Evolutionary conservation across 345 rosid genomes (phyloP).

Genomic region (Punica granatum): DNA sequence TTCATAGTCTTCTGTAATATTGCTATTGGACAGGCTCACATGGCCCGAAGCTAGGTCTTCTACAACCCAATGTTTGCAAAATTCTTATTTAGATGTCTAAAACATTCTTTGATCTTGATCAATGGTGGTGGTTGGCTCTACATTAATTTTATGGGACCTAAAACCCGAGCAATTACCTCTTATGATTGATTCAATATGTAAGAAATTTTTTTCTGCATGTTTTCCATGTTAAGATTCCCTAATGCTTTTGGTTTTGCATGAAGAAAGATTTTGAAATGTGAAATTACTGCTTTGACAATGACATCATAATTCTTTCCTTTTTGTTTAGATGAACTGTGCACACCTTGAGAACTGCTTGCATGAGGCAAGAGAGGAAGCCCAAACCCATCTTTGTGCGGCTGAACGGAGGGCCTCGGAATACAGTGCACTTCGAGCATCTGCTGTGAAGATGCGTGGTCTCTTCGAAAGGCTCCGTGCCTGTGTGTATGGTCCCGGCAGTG

Average conservation of each 20-base stretch:
- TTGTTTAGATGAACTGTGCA: conserved; percentile 72
- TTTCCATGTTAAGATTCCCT: neutral
- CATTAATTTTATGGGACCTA: neutral
- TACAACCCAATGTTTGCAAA: neutral
- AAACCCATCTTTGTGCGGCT: conserved; percentile 92
- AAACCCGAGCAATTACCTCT: neutral
- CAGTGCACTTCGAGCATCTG: conserved; percentile 69
- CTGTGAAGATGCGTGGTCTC: conserved; percentile 76
- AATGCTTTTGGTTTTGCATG: neutral
- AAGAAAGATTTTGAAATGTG: neutral
- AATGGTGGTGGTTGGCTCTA: neutral
- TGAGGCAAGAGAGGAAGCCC: conserved; percentile 98
- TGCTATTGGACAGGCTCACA: neutral
- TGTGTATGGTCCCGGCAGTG: conserved; percentile 55
- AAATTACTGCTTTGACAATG: neutral
- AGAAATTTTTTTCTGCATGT: neutral
- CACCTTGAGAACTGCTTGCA: conserved; percentile 97
- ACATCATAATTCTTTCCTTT: neutral
- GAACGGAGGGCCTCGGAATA: conserved; percentile 86
- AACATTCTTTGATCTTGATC: neutral
- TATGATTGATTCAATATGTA: neutral
- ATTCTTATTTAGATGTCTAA: neutral
- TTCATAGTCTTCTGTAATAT: neutral
- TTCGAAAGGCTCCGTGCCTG: conserved; percentile 72
- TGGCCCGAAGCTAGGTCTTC: neutral